Percentiles rank a stretch among this genome's conserved stretches.
Evolutionary conservation across 768 basidiomycete genomes (phyloP).

Genomic region (Lyophyllum decastes): DNA sequence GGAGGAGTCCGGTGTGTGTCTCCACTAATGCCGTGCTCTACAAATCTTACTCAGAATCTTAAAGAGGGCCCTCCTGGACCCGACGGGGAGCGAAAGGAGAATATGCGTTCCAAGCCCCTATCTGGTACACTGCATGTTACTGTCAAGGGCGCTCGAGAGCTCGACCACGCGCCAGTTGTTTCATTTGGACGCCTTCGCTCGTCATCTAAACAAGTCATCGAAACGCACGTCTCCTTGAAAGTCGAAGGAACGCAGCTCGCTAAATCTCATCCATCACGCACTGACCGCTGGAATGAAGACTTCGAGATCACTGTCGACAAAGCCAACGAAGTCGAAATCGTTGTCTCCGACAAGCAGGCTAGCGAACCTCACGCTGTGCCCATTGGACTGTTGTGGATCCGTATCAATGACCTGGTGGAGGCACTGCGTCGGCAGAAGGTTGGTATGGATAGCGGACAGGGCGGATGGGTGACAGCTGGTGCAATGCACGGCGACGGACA

Average conservation of each 20-base stretch:
- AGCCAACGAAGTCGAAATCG: conserved; percentile 97
- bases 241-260: conserved; percentile 95
- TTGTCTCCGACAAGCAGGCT: conserved; percentile 89
- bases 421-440: conserved; percentile 92
- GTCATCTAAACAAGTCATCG: conserved; percentile 75
- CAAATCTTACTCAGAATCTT: not conserved
- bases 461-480: conserved; percentile 94
- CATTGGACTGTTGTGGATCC: conserved; percentile 94
- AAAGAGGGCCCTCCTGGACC: conserved; percentile 50
- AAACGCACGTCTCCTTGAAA: conserved; percentile 92
- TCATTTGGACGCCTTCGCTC: conserved; percentile 62
- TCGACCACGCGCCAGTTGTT: conserved; percentile 88
- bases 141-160: conserved; percentile 86
- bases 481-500: conserved; percentile 73
- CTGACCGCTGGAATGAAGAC: conserved; percentile 97
- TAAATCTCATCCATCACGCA: conserved; percentile 88
- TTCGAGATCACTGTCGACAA: conserved; percentile 97
- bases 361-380: conserved; percentile 82
- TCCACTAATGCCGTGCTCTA: not conserved
- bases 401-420: conserved; percentile 92
- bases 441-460: conserved; percentile 80
- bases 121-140: conserved; percentile 92
- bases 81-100: conserved; percentile 89
- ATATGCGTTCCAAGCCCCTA: conserved; percentile 88
- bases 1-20: conserved; percentile 65